phyloP scores from a whole-genome alignment of 2,329 filamentous ascomycete genomes.

The Aspergillus sp. region DNA sequence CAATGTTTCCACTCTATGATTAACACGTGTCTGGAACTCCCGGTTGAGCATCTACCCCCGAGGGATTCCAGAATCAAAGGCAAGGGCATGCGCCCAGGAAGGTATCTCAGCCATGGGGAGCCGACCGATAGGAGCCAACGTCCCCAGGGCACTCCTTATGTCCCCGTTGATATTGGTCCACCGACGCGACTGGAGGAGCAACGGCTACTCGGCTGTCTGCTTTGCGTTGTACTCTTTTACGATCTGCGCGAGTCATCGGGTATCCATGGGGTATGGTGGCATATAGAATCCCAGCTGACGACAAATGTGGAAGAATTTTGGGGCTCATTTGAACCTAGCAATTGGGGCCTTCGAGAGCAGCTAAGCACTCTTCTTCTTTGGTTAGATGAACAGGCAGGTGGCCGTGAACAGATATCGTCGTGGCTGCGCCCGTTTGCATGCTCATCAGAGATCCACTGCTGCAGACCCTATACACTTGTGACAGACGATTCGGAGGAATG shows the following conservation, averaged over 20 bases:
- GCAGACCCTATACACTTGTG: not conserved
- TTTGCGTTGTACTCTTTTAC: slow-evolving; percentile 6
- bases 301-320: slow-evolving; percentile 8
- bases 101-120: no score
- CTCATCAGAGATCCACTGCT: no score
- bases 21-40: not conserved
- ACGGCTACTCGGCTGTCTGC: not conserved
- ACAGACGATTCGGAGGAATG: not conserved
- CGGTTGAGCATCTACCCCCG: slow-evolving; percentile 2
- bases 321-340: not conserved
- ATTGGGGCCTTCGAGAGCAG: not conserved
- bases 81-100: not conserved
- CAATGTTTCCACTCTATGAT: slow-evolving; percentile 6
- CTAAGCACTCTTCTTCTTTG: slow-evolving; percentile 2
- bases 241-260: not conserved
- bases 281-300: no score
- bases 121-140: not conserved
- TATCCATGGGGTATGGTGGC: no score
- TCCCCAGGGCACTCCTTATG: slow-evolving; percentile 3
- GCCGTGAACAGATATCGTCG: not conserved
- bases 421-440: no score
- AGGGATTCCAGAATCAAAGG: not conserved
- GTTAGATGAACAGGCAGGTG: slow-evolving; percentile 5
- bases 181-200: slow-evolving; percentile 4
- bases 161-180: slow-evolving; percentile 5